Percentiles rank a stretch among this genome's conserved stretches.
phyloP scores from a whole-genome alignment of 371 early-diverging fungal species.

The Capillidium heterosporum region DNA sequence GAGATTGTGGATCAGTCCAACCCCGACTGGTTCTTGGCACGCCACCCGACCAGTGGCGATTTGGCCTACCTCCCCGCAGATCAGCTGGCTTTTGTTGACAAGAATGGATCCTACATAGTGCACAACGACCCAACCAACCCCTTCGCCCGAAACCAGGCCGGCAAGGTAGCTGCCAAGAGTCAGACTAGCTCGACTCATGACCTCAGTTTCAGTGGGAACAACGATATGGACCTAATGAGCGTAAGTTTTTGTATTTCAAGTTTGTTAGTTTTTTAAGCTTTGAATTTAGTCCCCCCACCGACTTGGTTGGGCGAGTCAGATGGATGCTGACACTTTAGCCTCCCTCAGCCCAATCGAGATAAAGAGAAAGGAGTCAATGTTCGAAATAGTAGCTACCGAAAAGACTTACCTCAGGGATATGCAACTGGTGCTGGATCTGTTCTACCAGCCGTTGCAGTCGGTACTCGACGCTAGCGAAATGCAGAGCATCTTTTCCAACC shows the following conservation, averaged over 20 bases:
- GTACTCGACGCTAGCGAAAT: conserved; percentile 10
- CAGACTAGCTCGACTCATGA: background rate
- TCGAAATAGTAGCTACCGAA: conserved; percentile 73
- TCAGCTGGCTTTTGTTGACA: background rate
- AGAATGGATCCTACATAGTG: background rate
- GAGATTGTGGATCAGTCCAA: background rate
- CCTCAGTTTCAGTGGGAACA: background rate
- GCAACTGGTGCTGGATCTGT: conserved; percentile 59
- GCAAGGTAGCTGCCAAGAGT: background rate
- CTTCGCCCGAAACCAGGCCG: background rate
- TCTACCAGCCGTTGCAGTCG: conserved; percentile 21
- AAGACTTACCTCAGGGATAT: conserved; percentile 62
- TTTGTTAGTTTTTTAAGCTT: background rate
- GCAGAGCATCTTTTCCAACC: conserved; percentile 29
- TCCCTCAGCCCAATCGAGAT: conserved; percentile 24
- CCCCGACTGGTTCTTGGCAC: conserved; percentile 3
- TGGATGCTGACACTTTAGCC: background rate
- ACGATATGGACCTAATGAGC: background rate
- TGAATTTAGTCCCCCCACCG: background rate
- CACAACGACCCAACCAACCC: background rate
- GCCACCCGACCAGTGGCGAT: background rate
- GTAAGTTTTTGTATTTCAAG: background rate
- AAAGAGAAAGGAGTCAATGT: conserved; percentile 75
- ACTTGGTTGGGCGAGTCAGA: background rate
- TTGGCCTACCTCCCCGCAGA: conserved; percentile 2